phyloP scores from a whole-genome alignment of 768 basidiomycete genomes.

The Sporobolomyces pararoseus region DNA sequence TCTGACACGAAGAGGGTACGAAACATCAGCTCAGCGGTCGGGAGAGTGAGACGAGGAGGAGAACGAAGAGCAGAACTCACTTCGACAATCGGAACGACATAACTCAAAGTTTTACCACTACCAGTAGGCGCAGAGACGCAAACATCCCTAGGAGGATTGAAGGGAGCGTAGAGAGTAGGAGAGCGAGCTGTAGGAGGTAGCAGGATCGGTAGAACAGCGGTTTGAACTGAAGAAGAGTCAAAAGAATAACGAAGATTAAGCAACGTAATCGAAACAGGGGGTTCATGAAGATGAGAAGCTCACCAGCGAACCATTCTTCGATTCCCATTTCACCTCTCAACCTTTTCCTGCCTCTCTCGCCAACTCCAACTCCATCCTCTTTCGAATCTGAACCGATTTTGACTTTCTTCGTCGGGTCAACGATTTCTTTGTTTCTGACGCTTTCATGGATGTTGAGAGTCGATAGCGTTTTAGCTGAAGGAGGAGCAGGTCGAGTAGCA shows the following conservation, averaged over 20 bases:
- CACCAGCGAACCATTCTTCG: constrained; percentile 83
- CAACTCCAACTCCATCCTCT: constrained; percentile 56
- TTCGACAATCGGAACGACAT: constrained; percentile 87
- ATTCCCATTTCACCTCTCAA: constrained; percentile 70
- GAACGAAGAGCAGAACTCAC: constrained; percentile 49
- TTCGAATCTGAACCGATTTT: constrained; percentile 52
- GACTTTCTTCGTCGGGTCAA: constrained; percentile 58
- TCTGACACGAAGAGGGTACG: too few relatives aligned
- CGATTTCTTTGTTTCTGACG: constrained; percentile 64
- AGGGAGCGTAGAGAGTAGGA: constrained; percentile 63
- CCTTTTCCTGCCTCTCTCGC: constrained; percentile 60
- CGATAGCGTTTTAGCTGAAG: constrained; percentile 66
- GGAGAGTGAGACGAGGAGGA: too few relatives aligned
- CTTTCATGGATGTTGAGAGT: constrained; percentile 75
- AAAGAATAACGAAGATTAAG: neutral
- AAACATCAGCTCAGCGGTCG: constrained; percentile 6
- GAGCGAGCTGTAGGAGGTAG: constrained; percentile 52
- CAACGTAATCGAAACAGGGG: neutral
- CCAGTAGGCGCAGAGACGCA: constrained; percentile 97
- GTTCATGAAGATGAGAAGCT: constrained; percentile 42
- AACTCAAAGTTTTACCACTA: constrained; percentile 96
- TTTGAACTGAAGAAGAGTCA: constrained; percentile 67
- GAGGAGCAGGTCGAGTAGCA: constrained; percentile 64
- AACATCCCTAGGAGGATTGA: constrained; percentile 67
- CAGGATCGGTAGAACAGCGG: constrained; percentile 75